phyloP scores from a whole-genome alignment of 106 monocot species.

The Apostasia ramifera region DNA sequence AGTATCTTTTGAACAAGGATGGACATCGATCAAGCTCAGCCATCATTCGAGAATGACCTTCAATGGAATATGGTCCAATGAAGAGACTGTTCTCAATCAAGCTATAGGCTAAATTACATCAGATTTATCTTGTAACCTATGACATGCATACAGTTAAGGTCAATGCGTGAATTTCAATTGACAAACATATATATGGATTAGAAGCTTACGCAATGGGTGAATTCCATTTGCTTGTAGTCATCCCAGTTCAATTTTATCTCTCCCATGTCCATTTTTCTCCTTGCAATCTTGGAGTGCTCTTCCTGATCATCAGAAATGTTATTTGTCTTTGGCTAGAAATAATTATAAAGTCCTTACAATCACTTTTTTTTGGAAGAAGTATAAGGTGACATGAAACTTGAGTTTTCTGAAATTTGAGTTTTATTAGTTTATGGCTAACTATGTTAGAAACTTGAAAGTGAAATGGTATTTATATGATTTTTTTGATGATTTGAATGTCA shows the following conservation, averaged over 20 bases:
- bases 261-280: conserved; percentile 24
- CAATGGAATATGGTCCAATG: no score
- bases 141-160: no score
- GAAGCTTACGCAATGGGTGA: conserved; percentile 46
- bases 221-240: conserved; percentile 60
- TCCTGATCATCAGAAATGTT: conserved; percentile 13
- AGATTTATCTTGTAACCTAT: no score
- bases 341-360: not conserved
- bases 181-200: no score
- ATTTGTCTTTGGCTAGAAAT: not conserved
- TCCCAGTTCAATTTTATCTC: conserved; percentile 37
- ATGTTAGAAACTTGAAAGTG: not conserved
- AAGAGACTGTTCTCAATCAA: no score
- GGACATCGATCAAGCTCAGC: no score
- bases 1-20: no score
- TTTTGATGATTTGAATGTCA: no score
- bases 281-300: conserved; percentile 32
- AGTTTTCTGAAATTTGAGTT: not conserved
- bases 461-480: no score
- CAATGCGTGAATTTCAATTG: no score
- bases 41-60: no score
- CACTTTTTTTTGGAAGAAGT: not conserved
- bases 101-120: no score
- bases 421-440: not conserved
- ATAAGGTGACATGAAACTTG: not conserved